These are phyloP conservation scores for Coriolopsis trogii DNA, from an alignment of 1,284 basidiomycete species.

Conservation along the genomic window DNA sequence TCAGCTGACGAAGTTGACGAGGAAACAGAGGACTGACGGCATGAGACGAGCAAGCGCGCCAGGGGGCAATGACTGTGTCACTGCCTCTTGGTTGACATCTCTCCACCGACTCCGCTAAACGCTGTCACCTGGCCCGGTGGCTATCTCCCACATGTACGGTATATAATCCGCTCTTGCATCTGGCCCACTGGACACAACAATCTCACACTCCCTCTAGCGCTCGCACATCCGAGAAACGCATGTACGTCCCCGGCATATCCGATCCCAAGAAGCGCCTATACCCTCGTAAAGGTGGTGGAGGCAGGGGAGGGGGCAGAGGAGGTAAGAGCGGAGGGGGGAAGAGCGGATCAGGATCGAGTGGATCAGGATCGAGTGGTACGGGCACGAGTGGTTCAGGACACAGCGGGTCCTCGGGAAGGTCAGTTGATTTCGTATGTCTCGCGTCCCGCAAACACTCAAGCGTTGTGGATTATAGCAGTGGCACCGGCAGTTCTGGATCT, in stretches of 20 bases:
- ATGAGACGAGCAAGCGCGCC: too few species aligned
- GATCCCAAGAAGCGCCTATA: slow-evolving; percentile 24
- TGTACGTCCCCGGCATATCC: slow-evolving; percentile 40
- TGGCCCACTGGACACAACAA: neutral
- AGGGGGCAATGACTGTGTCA: too few species aligned
- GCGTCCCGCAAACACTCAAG: slow-evolving; percentile 20
- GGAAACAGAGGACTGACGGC: too few species aligned
- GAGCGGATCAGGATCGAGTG: slow-evolving; percentile 26
- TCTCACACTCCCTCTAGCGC: neutral
- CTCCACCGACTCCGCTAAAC: too few species aligned
- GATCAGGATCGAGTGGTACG: slow-evolving; percentile 5
- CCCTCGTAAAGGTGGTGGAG: slow-evolving; percentile 30
- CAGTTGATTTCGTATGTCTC: neutral
- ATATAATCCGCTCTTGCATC: neutral
- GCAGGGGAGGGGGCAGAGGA: slow-evolving; percentile 20
- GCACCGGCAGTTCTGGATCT: slow-evolving; percentile 20
- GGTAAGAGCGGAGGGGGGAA: slow-evolving; percentile 19
- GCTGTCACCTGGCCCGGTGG: too few species aligned
- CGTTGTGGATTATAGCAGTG: too few species aligned
- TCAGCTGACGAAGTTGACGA: too few species aligned
- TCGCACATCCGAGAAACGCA: neutral
- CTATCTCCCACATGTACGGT: too few species aligned
- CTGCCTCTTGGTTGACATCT: too few species aligned
- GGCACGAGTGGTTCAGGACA: neutral
- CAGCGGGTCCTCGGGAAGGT: neutral